Conservation (phyloP, 2,329 filamentous ascomycete species). For the Myriosclerotinia duriaeana region DNA sequence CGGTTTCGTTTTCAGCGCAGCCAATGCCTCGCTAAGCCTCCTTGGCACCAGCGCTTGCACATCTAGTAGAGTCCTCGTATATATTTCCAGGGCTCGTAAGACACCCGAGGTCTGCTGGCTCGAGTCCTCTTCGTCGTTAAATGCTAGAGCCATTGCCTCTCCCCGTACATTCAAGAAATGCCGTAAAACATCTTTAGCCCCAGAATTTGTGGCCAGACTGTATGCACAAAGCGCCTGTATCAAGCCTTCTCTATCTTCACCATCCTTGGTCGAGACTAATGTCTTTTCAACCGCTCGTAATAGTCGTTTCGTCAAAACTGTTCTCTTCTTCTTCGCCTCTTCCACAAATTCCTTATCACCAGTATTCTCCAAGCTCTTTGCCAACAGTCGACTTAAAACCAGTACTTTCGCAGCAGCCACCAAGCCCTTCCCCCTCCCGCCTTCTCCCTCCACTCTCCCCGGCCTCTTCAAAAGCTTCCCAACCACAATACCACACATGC, state of each 20-base stretch:
- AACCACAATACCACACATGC: constrained; percentile 52
- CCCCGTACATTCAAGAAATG: constrained; percentile 75
- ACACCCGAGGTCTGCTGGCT: constrained; percentile 49
- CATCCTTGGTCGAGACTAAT: constrained; percentile 56
- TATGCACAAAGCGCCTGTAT: constrained; percentile 78
- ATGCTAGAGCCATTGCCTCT: constrained; percentile 63
- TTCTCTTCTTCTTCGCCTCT: constrained; percentile 62
- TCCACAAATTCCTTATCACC: constrained; percentile 49
- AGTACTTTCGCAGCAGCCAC: constrained; percentile 67
- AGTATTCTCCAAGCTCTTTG: constrained; percentile 66
- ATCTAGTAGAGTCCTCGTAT: constrained; percentile 73
- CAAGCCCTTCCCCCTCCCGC: constrained; percentile 44
- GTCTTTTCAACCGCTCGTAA: constrained; percentile 68
- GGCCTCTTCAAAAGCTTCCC: constrained; percentile 49
- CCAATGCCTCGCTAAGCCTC: constrained; percentile 67
- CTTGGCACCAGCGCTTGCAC: constrained; percentile 74
- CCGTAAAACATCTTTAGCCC: constrained; percentile 72
- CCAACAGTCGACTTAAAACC: constrained; percentile 71
- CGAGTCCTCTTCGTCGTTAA: constrained; percentile 52
- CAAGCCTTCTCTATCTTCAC: constrained; percentile 52
- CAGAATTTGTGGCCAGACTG: constrained; percentile 76
- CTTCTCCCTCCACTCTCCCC: constrained; percentile 33
- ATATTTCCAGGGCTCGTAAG: constrained; percentile 66
- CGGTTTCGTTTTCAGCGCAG: constrained; percentile 65
- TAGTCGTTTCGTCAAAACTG: constrained; percentile 61